Conservation (phyloP, 192 early-diverging fungal genomes). For the Gaertneriomyces semiglobifer region DNA sequence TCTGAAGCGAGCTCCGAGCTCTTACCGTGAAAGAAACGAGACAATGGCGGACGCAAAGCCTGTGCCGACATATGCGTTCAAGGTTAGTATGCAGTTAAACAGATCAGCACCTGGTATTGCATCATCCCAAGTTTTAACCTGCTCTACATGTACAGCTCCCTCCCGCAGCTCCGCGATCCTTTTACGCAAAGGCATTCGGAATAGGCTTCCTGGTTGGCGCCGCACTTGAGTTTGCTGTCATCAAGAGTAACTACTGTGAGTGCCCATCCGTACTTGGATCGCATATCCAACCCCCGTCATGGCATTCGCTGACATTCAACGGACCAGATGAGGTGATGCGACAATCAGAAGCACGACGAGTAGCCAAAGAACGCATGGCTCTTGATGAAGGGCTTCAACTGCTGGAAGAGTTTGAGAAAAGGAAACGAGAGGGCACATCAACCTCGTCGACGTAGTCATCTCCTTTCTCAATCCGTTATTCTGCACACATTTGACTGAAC, state of each 20-base stretch:
- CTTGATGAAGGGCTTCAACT: conserved; percentile 1
- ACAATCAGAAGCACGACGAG: conserved; percentile 10
- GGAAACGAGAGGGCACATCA: background rate
- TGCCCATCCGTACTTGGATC: background rate
- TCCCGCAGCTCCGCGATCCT: conserved; percentile 6
- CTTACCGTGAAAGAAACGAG: too few species aligned
- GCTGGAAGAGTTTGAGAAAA: conserved; percentile 8
- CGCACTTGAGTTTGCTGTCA: conserved; percentile 14
- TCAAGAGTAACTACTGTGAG: conserved; percentile 18
- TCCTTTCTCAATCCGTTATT: too few species aligned
- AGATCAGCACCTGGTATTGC: background rate
- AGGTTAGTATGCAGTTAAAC: too few species aligned
- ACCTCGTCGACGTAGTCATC: too few species aligned
- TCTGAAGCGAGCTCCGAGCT: too few species aligned
- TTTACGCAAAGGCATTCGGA: conserved; percentile 9
- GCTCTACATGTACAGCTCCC: conserved; percentile 7
- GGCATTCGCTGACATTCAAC: background rate
- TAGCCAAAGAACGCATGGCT: conserved; percentile 19
- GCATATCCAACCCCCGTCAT: background rate
- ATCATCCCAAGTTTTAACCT: background rate
- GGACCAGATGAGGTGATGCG: conserved; percentile 15
- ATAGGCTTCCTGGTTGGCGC: conserved; percentile 15
- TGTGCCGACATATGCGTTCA: too few species aligned
- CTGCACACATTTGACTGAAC: too few species aligned
- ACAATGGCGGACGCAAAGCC: too few species aligned